Base-by-base conservation (phyloP, 2,329 filamentous ascomycete species). In the Aschersonia sp. region DNA sequence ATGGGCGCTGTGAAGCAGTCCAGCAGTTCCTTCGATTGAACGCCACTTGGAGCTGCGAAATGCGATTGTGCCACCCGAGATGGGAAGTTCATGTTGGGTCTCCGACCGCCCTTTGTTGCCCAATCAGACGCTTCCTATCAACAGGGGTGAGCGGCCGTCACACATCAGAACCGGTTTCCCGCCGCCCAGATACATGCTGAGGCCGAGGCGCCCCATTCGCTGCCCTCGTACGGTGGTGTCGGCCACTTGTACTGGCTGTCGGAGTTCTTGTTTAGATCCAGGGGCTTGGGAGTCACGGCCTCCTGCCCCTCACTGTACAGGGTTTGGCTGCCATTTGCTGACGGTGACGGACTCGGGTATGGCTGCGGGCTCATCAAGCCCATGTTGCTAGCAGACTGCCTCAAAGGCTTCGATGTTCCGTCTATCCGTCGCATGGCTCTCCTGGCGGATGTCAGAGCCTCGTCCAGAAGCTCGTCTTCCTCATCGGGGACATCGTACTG, bases 401-500 rank as follows among this genome's bases (percentile, higher is more conserved):
- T 68, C 33, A 82, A 65, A 35, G 64, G 55, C 52, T 66, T 65
- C 37, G 42, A 9, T 2, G 67, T 64, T 59, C 67, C 75, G 60
- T 75, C 86, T 51, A 94, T 71, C 8, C 79, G 80, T 60, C 79
- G 83, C 58, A 85, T 84, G 6, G 81, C 86, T 51, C 78, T 79
- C 57, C 83, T 82, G 0, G 88, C 85, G 5, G 85, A 87, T 45
- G 81, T 76, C 42, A 96, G 71, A 22, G 81, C 88, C 65, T 98
- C 92, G 55, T 96, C 89, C 8, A 97, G 73, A 8, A 98, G 75
- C 66, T 98, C 92, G 50, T 98, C 92, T 60, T 97, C 90, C 64
- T 98, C 92, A 57, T 94, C 89, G 1, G 92, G 87, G 0, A 89
- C 89, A 60, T 98, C 92, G 60, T 97, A 96, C 52, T 87, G 83